Base-by-base conservation (phyloP, 2,329 filamentous ascomycete species). In the Fusarium temperatum region DNA sequence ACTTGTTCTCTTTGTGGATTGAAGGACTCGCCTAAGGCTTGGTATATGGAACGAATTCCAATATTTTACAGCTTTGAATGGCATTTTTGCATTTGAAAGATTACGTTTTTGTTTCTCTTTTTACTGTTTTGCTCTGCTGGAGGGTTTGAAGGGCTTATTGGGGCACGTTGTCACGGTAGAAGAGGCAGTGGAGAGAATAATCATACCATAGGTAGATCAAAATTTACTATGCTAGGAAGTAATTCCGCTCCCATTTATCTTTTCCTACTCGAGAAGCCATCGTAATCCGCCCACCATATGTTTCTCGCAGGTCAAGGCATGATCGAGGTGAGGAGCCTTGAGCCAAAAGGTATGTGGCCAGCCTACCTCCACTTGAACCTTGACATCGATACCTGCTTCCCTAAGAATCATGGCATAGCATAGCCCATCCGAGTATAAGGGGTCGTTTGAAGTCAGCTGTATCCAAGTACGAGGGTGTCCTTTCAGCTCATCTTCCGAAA, bases 291-390 rank as follows among this genome's bases (percentile, higher is more conserved):
- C 71, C 24, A 86, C 36, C 81, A 86, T 84, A 48, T 80, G 81
- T 70, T 71, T 75, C 55, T 88, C 86, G 14, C 83, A 85, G 70
- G 80, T 75, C 22, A 83, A 72, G 11, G 85, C 83, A 72, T 81
- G 78, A 18, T 82, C 75, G 74, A 87, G 73, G 63, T 82, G 78
- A 39, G 84, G 85, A 26, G 83, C 75, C 83, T 78, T 84, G 65
- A 88, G 75, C 87, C 87, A 88, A 74, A 87, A 88, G 13, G 87
- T 88, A 79, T 88, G 87, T 24, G 86, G 86, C 82, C 83, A 87
- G 14, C 86, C 86, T 61, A 75, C 68, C 35, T 86, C 81, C 5
- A 87, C 81, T 71, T 85, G 82, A 12, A 86, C 75, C 63, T 76
- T 80, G 0, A 87, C 83, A 18, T 84, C 80, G 2, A 83, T 80